phyloP scores from a whole-genome alignment of 2,329 filamentous ascomycete genomes.

The Claviceps monticola region DNA sequence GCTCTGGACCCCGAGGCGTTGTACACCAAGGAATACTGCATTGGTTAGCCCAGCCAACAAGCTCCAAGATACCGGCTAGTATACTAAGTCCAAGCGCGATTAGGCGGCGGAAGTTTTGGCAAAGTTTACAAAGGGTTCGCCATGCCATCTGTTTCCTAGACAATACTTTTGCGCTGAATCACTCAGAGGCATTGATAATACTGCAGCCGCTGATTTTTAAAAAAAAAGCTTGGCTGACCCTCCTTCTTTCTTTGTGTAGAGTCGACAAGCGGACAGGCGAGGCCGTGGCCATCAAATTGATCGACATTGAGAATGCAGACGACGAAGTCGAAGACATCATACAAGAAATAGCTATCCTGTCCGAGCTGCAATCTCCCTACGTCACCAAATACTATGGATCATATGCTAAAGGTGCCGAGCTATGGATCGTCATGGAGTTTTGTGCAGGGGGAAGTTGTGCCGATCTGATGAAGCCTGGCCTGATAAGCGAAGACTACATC shows the following conservation, averaged over 20 bases:
- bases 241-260: constrained; percentile 26
- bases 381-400: constrained; percentile 98
- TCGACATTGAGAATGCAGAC: constrained; percentile 97
- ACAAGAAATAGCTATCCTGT: constrained; percentile 94
- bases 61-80: constrained; percentile 2
- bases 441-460: constrained; percentile 94
- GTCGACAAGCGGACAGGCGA: constrained; percentile 89
- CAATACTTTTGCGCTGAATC: not conserved
- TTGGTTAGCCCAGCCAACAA: constrained; percentile 40
- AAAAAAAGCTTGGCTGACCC: not conserved
- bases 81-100: constrained; percentile 13
- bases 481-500: constrained; percentile 90
- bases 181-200: not conserved
- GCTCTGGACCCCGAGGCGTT: constrained; percentile 70
- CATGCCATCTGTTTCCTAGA: not conserved
- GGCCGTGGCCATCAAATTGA: constrained; percentile 94
- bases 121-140: constrained; percentile 92
- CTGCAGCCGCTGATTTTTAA: not conserved
- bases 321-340: constrained; percentile 99
- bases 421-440: constrained; percentile 99
- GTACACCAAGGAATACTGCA: constrained; percentile 87
- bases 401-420: constrained; percentile 84
- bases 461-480: constrained; percentile 86
- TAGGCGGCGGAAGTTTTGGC: constrained; percentile 92
- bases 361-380: constrained; percentile 87